Evolutionary conservation across 352 stramenopile species (phyloP), one percentile per base, ranked within the genome.

Genomic region (Phytophthora rubi): DNA sequence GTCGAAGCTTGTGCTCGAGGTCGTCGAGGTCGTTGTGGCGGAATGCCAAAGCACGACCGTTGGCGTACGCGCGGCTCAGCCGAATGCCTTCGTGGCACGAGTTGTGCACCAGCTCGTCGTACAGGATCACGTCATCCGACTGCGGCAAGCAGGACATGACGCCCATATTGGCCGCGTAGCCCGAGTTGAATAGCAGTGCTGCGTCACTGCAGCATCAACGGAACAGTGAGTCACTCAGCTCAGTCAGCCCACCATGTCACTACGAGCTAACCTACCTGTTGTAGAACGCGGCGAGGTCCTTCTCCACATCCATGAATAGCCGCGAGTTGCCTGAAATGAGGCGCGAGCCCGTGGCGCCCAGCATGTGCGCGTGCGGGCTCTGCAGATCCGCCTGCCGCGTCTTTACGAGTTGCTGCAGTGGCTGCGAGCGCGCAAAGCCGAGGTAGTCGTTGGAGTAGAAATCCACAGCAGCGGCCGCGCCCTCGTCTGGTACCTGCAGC

Each of bases 371-470:
- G 28, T 67, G 42, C 9, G 69, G 55, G 13, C 39, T 23, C 28
- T 65, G 86, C 16, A 88, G 59, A 32, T 69, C 66, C 44, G 81
- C 33, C 8, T 97, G 80, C 35, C 80, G 76, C 16, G 58, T 58
- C 32, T 80, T 65, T 39, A 92, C 81, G 47, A 78, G 84, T 55
- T 77, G 59, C 13, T 77, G 73, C 51, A 98, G 81, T 68, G 78
- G 48, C 16, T 57, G 42, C 53, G 73, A 91, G 12, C 90, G 86
- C 15, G 97, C 94, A 45, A 99, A 83, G 16, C 97, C 97, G 18
- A 99, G 80, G 70, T 99, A 99, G 65, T 99, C 97, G 71, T 99
- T 99, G 57, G 91, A 98, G 65, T 86, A 97, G 76, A 99, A 99
- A 75, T 99, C 97, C 48, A 98, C 75, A 30, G 49, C 69, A 4